Base-by-base conservation (phyloP, 1,284 basidiomycete genomes). In the Fomitopsis palustris region DNA sequence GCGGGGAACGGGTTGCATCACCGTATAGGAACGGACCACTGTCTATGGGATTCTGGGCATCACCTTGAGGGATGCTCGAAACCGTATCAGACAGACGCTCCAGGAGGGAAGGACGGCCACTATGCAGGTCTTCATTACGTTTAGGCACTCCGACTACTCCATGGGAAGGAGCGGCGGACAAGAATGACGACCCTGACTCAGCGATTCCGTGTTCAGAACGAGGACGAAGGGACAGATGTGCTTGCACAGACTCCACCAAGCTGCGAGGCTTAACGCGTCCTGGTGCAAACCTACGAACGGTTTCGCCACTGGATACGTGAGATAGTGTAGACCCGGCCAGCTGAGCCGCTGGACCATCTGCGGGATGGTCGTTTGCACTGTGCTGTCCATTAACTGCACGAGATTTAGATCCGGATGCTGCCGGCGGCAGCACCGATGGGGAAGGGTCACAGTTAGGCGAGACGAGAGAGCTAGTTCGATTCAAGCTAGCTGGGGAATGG, bases 231-330 rank as follows among this genome's bases (percentile, higher is more conserved):
- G 63, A 54, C 19, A 86, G 77, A 65, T 85, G 78, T 6, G 79
- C 77, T 51, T 79, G 81, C 17, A 86, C 76, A 14, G 81, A 78
- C 61, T 81, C 77, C 52, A 77, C 72, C 52, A 83, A 71, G 61
- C 58, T 71, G 53, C 66, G 71, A 17, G 58, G 31, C 27, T 51
- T 49, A 3, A 37, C 3, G 23, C 53, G 52, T 29, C 23, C 33
- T 53, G 58, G 27, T 4, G 53, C 49, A 17, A n/a, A 19, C 27
- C 35, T 54, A 16, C 43, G 27, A 12, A 27, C 21, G 6, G 16
- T 27, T 29, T 12, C 9, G 27, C 25, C 25, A 29, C 5, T 29
- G 45, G 27, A 19, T 25, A 14, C 19, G 2, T 12, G 42, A 23
- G 21, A 25, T 17, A 4, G 12, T 14, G 45, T 17, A 10, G 21